These are phyloP conservation scores for Heterobasidion annosum DNA, from an alignment of 1,284 basidiomycete species.

Conservation along the genomic window DNA sequence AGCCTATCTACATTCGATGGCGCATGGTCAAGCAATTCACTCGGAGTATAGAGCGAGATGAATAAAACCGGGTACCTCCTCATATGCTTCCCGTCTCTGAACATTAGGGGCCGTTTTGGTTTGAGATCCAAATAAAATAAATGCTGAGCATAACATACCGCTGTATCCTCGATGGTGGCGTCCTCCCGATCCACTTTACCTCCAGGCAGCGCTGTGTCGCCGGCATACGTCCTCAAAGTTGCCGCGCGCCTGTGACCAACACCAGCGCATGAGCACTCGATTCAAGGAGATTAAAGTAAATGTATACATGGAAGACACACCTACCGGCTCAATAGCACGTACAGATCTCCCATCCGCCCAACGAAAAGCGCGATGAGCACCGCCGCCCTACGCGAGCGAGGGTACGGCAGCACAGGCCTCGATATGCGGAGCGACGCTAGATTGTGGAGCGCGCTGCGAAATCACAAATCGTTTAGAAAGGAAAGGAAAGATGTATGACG, in stretches of 20 bases:
- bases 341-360: constrained; percentile 71
- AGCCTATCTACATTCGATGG: constrained; percentile 52
- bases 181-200: constrained; percentile 71
- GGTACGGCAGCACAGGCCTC: constrained; percentile 29
- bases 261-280: background rate
- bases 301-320: constrained; percentile 14
- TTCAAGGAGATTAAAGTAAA: background rate
- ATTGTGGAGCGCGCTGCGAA: constrained; percentile 50
- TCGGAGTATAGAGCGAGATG: background rate
- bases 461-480: background rate
- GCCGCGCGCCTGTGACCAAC: constrained; percentile 49
- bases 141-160: constrained; percentile 38
- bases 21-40: background rate
- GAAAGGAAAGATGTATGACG: background rate
- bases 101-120: background rate
- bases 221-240: constrained; percentile 65
- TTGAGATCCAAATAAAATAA: background rate
- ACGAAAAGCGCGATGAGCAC: constrained; percentile 77
- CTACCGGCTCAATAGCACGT: constrained; percentile 71
- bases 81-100: constrained; percentile 69
- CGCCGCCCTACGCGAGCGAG: constrained; percentile 53
- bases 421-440: constrained; percentile 45
- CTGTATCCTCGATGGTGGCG: constrained; percentile 64
- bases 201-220: constrained; percentile 79
- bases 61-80: constrained; percentile 38